phyloP scores from a whole-genome alignment of 2,329 filamentous ascomycete genomes.

The Ophioceras dolichostomum region DNA sequence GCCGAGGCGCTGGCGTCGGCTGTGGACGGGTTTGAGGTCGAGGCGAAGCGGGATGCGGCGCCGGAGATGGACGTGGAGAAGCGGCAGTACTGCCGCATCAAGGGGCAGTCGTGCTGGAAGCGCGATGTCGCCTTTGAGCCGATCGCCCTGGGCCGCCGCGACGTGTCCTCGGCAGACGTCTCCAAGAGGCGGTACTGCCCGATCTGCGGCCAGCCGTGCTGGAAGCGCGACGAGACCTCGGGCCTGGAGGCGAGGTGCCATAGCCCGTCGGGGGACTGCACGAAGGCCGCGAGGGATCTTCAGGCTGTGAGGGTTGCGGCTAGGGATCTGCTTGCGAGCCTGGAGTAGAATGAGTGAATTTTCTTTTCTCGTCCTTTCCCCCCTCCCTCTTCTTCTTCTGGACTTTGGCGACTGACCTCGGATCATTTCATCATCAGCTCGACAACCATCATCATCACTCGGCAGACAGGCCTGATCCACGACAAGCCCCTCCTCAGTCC shows the following conservation, averaged over 20 bases:
- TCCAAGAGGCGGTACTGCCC: slow-evolving; percentile 9
- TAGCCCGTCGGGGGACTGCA: slow-evolving; percentile 17
- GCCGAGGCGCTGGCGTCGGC: slow-evolving; percentile 2
- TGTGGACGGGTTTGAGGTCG: slow-evolving; percentile 3
- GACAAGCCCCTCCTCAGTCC: too few relatives aligned
- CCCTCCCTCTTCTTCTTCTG: neutral
- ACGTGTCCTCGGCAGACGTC: slow-evolving; percentile 11
- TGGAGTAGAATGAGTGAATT: neutral
- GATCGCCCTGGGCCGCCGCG: slow-evolving; percentile 18
- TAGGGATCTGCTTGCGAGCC: slow-evolving; percentile 13
- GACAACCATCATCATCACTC: too few relatives aligned
- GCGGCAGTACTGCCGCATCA: slow-evolving; percentile 18
- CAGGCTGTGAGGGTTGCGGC: slow-evolving; percentile 19
- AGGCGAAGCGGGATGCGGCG: slow-evolving; percentile 7
- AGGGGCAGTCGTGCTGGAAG: slow-evolving; percentile 29
- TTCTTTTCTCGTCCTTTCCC: neutral
- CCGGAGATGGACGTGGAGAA: slow-evolving; percentile 7
- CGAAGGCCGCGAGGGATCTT: slow-evolving; percentile 24
- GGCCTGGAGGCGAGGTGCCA: slow-evolving; percentile 16
- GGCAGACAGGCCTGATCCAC: too few relatives aligned
- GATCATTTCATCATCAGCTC: too few relatives aligned
- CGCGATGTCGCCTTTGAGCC: slow-evolving; percentile 25
- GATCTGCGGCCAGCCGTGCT: slow-evolving; percentile 20
- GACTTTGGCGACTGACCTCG: too few relatives aligned
- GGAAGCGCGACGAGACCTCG: slow-evolving; percentile 15